phyloP scores from a whole-genome alignment of 2,329 filamentous ascomycete genomes.

The Penicillium hesseltinei region DNA sequence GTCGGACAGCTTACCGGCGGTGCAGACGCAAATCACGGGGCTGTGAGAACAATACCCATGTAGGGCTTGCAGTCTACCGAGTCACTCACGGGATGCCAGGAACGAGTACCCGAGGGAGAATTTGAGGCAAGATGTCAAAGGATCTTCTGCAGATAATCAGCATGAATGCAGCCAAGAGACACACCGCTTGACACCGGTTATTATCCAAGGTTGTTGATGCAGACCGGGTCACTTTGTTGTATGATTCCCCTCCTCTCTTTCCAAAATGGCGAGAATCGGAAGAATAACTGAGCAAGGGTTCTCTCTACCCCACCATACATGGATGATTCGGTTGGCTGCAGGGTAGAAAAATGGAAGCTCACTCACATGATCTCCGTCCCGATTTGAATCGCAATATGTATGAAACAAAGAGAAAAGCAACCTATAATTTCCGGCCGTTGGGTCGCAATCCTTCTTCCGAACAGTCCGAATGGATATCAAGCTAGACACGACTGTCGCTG shows the following conservation, averaged over 20 bases:
- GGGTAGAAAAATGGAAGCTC: conserved; percentile 13
- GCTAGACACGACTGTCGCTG: conserved; percentile 29
- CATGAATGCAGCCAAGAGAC: conserved; percentile 23
- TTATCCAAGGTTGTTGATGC: conserved; percentile 2
- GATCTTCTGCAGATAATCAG: conserved; percentile 4
- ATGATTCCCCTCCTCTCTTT: neutral
- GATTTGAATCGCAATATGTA: conserved; percentile 8
- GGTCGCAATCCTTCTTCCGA: conserved; percentile 26
- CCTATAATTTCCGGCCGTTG: neutral
- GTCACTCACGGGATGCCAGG: conserved; percentile 2
- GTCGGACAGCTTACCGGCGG: conserved; percentile 19
- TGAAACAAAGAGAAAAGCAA: neutral
- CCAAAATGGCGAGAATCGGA: conserved; percentile 11
- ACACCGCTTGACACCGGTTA: conserved; percentile 21
- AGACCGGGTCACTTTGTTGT: neutral
- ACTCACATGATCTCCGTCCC: conserved; percentile 13
- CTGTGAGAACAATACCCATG: conserved; percentile 10
- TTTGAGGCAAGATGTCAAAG: conserved; percentile 3
- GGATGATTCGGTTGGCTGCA: conserved; percentile 20
- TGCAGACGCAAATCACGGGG: conserved; percentile 23
- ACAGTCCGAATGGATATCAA: conserved; percentile 34
- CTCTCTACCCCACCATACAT: conserved; percentile 7
- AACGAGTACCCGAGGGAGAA: conserved; percentile 1
- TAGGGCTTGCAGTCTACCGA: conserved; percentile 4
- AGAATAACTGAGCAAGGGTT: conserved; percentile 4